Evolutionary conservation across 2,329 filamentous ascomycete species (phyloP).

Genomic region (Fusarium azukiicola): DNA sequence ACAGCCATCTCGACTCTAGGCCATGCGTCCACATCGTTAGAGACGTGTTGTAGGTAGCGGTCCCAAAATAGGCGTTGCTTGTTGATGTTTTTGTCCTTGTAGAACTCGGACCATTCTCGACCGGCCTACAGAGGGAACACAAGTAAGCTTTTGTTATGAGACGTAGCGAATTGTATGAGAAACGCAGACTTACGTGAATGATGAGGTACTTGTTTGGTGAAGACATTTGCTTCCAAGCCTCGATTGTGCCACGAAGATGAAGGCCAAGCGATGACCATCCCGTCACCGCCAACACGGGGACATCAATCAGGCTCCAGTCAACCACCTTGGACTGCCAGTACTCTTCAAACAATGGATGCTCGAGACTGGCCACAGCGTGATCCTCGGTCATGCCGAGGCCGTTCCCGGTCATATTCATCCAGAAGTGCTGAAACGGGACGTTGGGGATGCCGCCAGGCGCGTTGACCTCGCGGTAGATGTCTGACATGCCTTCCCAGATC

Average conservation of each 20-base stretch:
- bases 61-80: constrained; percentile 11
- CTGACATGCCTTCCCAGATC: constrained; percentile 31
- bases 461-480: constrained; percentile 32
- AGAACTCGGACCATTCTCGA: constrained; percentile 5
- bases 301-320: background rate
- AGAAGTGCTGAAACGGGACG: constrained; percentile 29
- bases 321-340: constrained; percentile 20
- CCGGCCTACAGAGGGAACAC: background rate
- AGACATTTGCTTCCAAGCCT: constrained; percentile 12
- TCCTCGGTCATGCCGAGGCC: constrained; percentile 19
- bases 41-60: background rate
- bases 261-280: constrained; percentile 13
- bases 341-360: constrained; percentile 12
- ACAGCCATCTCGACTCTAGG: constrained; percentile 8
- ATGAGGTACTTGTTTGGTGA: background rate
- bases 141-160: background rate
- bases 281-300: background rate
- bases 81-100: constrained; percentile 4
- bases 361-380: constrained; percentile 24
- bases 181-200: background rate
- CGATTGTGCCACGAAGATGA: constrained; percentile 11
- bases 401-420: constrained; percentile 37
- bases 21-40: constrained; percentile 3
- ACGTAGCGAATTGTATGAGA: background rate
- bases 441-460: constrained; percentile 27